These are phyloP conservation scores for Chrysopogon serrulatus DNA, from an alignment of 176 grass and related monocot species.

Conservation along the genomic window DNA sequence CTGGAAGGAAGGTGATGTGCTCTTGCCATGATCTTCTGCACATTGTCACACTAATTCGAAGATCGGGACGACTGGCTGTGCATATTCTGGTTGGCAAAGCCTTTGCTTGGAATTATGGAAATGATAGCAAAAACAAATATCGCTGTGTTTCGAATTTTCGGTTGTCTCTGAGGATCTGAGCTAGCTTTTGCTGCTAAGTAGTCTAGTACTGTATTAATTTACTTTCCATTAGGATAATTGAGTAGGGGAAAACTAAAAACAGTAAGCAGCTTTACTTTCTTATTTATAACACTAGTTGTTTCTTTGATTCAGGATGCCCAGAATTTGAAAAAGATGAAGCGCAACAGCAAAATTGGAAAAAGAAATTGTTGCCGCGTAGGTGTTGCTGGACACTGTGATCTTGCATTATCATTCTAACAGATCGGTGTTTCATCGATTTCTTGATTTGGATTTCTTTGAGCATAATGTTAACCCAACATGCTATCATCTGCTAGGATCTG, in stretches of 20 bases:
- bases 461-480: not conserved
- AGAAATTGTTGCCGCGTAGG: constrained; percentile 91
- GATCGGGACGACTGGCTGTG: not conserved
- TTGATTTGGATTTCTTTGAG: not conserved
- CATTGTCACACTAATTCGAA: not conserved
- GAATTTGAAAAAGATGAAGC: constrained; percentile 97
- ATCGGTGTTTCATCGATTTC: not conserved
- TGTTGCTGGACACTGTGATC: not conserved
- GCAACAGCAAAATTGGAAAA: constrained; percentile 97
- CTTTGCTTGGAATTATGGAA: not conserved
- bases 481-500: not conserved
- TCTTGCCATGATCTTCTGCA: not conserved
- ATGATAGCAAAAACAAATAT: not conserved
- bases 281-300: not conserved
- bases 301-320: constrained; percentile 68
- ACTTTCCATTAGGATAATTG: not conserved
- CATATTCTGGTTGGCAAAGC: not conserved
- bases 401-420: not conserved
- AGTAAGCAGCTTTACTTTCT: not conserved
- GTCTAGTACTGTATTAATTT: not conserved
- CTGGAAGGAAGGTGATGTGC: constrained; percentile 82
- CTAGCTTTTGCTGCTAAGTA: not conserved
- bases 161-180: not conserved
- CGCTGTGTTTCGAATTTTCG: not conserved
- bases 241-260: not conserved